A percentile compares a stretch with the other conserved stretches of the same genome.
phyloP scores from a whole-genome alignment of 192 early-diverging fungal species.

The Podila horticola region DNA sequence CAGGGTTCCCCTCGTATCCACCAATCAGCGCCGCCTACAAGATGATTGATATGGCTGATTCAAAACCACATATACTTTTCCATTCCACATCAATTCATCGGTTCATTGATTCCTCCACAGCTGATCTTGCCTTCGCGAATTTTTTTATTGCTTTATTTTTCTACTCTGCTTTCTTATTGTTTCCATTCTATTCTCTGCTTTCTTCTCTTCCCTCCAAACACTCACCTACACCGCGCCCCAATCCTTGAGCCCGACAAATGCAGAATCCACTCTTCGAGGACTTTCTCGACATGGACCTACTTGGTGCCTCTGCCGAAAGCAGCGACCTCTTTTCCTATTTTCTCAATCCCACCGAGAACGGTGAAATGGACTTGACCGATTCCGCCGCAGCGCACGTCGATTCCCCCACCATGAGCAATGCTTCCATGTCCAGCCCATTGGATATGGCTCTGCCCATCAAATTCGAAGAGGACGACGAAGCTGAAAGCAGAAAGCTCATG shows the following conservation, averaged over 20 bases:
- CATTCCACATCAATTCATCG: not conserved
- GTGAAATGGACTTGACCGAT: conserved; percentile 4
- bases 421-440: not conserved
- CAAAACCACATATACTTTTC: too few relatives aligned
- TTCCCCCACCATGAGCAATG: conserved; percentile 1
- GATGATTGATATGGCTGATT: too few relatives aligned
- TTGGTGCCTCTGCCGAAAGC: not conserved
- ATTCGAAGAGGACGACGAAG: conserved; percentile 1
- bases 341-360: not conserved
- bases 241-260: not conserved
- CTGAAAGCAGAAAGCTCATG: not conserved
- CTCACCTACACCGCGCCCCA: not conserved
- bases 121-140: not conserved
- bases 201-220: not conserved
- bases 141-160: not conserved
- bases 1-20: too few relatives aligned
- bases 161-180: not conserved
- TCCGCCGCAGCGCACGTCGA: not conserved
- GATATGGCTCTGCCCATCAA: conserved; percentile 3
- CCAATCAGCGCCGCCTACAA: too few relatives aligned
- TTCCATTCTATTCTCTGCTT: not conserved
- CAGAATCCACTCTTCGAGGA: conserved; percentile 6
- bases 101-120: not conserved
- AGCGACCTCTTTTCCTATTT: not conserved
- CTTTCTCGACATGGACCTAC: conserved; percentile 5